Evolutionary conservation across 768 basidiomycete genomes (phyloP).

Genomic region (Pleurotus sapidus): DNA sequence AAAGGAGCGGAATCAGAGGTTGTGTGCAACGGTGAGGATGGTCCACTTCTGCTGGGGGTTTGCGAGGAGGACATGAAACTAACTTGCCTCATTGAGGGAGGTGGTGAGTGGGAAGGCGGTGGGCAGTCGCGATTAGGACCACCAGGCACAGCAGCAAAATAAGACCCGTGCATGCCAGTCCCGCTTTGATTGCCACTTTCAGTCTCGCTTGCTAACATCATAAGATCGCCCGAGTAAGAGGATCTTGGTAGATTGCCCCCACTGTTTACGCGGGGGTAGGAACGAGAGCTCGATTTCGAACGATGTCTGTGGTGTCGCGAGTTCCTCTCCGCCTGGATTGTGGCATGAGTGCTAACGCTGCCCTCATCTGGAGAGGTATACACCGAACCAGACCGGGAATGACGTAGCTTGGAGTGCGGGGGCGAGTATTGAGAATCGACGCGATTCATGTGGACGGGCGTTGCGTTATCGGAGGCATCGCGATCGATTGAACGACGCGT

Average conservation of each 20-base stretch:
- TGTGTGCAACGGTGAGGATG: conserved; percentile 6
- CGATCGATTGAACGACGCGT: conserved; percentile 11
- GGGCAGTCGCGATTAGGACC: background rate
- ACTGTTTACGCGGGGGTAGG: background rate
- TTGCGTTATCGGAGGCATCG: background rate
- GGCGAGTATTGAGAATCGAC: background rate
- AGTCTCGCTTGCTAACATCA: background rate
- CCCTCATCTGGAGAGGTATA: conserved; percentile 3
- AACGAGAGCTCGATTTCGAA: background rate
- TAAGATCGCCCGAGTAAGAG: background rate
- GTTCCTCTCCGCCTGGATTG: conserved; percentile 2
- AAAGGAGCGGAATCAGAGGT: conserved; percentile 19
- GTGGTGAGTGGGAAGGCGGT: background rate
- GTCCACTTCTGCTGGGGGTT: background rate
- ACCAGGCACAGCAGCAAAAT: no score
- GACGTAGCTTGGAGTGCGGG: background rate
- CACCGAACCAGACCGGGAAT: conserved; percentile 1
- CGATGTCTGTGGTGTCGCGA: background rate
- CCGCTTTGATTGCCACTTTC: background rate
- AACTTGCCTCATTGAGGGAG: background rate
- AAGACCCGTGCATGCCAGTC: no score
- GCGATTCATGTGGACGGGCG: background rate
- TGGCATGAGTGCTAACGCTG: background rate
- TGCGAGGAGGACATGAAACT: conserved; percentile 1
- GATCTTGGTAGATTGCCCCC: background rate